These are phyloP conservation scores for Vicia faba DNA, from an alignment of 306 rosid genomes.

Conservation along the genomic window DNA sequence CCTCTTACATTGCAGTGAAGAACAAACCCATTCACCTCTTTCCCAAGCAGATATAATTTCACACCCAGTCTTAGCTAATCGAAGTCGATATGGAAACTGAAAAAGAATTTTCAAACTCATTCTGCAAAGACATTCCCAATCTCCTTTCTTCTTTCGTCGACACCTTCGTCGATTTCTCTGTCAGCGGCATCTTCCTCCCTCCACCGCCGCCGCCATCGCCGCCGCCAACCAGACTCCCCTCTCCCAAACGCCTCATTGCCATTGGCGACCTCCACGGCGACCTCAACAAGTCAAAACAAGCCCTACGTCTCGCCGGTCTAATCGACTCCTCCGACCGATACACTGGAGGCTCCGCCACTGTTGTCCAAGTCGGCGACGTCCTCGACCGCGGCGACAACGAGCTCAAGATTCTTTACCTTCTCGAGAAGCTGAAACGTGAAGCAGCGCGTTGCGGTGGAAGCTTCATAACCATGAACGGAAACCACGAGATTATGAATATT, in stretches of 20 bases:
- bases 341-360: constrained; percentile 74
- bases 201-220: constrained; percentile 35
- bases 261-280: constrained; percentile 92
- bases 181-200: constrained; percentile 73
- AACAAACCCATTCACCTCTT: background rate
- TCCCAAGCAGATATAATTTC: background rate
- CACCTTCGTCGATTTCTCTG: constrained; percentile 86
- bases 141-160: constrained; percentile 73
- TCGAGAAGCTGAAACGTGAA: constrained; percentile 79
- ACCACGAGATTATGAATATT: constrained; percentile 93
- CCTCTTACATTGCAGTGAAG: background rate
- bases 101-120: constrained; percentile 31
- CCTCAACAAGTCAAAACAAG: constrained; percentile 67
- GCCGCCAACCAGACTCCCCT: constrained; percentile 50
- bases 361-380: constrained; percentile 84
- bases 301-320: constrained; percentile 65
- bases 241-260: constrained; percentile 64
- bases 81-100: constrained; percentile 28
- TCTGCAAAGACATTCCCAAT: constrained; percentile 59
- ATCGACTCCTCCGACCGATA: constrained; percentile 67
- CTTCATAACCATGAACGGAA: constrained; percentile 82
- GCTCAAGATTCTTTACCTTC: constrained; percentile 70
- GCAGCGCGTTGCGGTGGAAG: constrained; percentile 65
- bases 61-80: background rate
- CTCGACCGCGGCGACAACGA: constrained; percentile 92